A percentile compares a stretch with the other conserved stretches of the same genome.
phyloP scores from a whole-genome alignment of 2,329 filamentous ascomycete species.

The Leptographium wingfieldii region DNA sequence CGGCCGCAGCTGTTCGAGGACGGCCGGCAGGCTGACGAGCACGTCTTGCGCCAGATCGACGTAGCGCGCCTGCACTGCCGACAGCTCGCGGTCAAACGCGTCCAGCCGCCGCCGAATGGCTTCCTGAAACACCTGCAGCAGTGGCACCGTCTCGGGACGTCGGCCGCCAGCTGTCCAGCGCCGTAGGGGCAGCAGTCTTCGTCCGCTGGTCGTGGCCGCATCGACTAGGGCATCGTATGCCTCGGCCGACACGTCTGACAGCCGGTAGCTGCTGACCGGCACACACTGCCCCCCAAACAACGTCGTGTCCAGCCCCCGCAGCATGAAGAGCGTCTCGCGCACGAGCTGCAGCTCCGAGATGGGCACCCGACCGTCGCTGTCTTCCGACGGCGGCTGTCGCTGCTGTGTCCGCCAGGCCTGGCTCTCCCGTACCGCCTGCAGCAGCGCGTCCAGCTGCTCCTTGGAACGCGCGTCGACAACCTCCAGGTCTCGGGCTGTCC shows the following conservation, averaged over 20 bases:
- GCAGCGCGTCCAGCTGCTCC: constrained; percentile 18
- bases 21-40: constrained; percentile 52
- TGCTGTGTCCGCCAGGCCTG: constrained; percentile 31
- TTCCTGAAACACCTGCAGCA: constrained; percentile 60
- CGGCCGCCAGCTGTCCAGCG: constrained; percentile 29
- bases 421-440: constrained; percentile 26
- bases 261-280: constrained; percentile 29
- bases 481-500: constrained; percentile 16
- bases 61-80: constrained; percentile 46
- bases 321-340: constrained; percentile 74
- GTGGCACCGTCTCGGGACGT: constrained; percentile 33
- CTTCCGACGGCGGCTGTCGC: neutral
- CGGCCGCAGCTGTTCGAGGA: constrained; percentile 44
- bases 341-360: constrained; percentile 62
- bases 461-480: constrained; percentile 11
- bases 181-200: constrained; percentile 32
- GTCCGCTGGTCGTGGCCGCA: constrained; percentile 34
- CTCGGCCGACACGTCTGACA: constrained; percentile 35
- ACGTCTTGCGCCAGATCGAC: constrained; percentile 39
- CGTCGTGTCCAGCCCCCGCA: constrained; percentile 63
- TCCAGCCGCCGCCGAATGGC: constrained; percentile 44
- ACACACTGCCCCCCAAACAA: constrained; percentile 43
- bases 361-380: constrained; percentile 13
- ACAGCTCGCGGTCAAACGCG: constrained; percentile 46
- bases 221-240: constrained; percentile 35